Conservation (phyloP, 768 basidiomycete species). For the Neoboletus brunneissimus region DNA sequence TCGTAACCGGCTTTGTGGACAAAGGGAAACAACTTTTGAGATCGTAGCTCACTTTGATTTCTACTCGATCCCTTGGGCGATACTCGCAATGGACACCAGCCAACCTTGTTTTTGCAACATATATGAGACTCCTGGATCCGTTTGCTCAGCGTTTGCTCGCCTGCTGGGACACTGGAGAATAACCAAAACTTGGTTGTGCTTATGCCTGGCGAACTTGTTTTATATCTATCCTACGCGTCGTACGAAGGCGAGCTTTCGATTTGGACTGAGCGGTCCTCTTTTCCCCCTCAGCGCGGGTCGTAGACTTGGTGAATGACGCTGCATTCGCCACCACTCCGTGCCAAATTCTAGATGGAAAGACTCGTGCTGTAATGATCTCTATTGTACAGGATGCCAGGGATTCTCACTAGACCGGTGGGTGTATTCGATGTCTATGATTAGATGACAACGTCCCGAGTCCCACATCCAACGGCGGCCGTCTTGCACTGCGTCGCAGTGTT, state of each 20-base stretch:
- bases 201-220: background rate
- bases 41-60: background rate
- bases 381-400: no score
- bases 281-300: no score
- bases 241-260: background rate
- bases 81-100: background rate
- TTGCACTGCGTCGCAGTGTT: background rate
- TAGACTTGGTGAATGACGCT: background rate
- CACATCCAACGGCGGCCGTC: background rate
- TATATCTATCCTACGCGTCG: background rate
- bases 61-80: background rate
- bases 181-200: no score
- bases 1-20: conserved; percentile 6
- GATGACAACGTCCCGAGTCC: background rate
- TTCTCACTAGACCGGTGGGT: background rate
- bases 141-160: background rate
- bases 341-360: background rate
- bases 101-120: background rate
- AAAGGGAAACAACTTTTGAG: background rate
- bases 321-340: background rate
- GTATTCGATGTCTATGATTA: background rate
- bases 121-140: background rate
- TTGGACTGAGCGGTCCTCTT: background rate
- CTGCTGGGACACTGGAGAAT: background rate
- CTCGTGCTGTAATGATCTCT: background rate